phyloP scores from a whole-genome alignment of 1,284 basidiomycete species.

The Cryptococcus hybrid region DNA sequence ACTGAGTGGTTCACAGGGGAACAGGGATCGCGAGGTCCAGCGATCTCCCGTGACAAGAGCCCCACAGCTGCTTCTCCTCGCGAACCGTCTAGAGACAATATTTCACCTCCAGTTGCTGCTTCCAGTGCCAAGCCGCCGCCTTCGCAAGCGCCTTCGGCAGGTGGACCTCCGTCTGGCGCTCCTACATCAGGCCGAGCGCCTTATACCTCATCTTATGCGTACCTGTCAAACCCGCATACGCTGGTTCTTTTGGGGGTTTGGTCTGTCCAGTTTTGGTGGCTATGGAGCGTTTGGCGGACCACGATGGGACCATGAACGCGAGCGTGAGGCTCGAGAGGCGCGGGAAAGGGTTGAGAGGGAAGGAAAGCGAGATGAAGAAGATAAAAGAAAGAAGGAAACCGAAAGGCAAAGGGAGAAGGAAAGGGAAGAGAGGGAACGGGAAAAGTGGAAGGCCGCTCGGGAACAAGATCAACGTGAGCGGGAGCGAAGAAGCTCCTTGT shows the following conservation, averaged over 20 bases:
- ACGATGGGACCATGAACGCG: slow-evolving; percentile 17
- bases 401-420: slow-evolving; percentile 8
- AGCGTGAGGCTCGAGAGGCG: slow-evolving; percentile 6
- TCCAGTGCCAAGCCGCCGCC: slow-evolving; percentile 6
- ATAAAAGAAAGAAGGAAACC: slow-evolving; percentile 6
- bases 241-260: slow-evolving; percentile 15
- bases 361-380: slow-evolving; percentile 4
- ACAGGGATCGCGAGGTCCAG: slow-evolving; percentile 10
- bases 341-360: slow-evolving; percentile 1
- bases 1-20: not conserved
- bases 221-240: slow-evolving; percentile 1
- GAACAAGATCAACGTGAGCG: slow-evolving; percentile 5
- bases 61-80: slow-evolving; percentile 11
- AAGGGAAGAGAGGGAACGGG: slow-evolving; percentile 11
- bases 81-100: slow-evolving; percentile 1
- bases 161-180: not conserved
- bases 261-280: slow-evolving; percentile 14
- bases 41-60: slow-evolving; percentile 9
- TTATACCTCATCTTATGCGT: slow-evolving; percentile 1
- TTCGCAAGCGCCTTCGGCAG: not conserved
- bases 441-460: slow-evolving; percentile 5
- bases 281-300: slow-evolving; percentile 15
- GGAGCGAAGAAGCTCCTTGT: slow-evolving; percentile 1
- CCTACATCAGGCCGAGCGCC: slow-evolving; percentile 2
- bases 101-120: slow-evolving; percentile 2